Conservation (phyloP, 2,329 filamentous ascomycete species). For the Penicillium sp. region DNA sequence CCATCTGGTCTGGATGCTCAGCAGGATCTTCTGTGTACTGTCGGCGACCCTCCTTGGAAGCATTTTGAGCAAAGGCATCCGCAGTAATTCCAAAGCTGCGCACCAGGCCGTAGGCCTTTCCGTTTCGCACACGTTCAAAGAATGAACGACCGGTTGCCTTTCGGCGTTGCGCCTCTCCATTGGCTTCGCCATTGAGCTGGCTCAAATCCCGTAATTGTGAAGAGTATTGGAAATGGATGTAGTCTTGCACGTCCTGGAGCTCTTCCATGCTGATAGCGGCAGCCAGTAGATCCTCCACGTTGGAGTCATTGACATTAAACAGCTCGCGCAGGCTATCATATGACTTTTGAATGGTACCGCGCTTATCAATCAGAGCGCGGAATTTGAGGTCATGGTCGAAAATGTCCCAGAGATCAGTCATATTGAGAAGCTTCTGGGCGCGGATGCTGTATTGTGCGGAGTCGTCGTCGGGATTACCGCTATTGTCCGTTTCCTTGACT, state of each 20-base stretch:
- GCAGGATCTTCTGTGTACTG: slow-evolving; percentile 82
- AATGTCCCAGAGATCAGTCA: slow-evolving; percentile 93
- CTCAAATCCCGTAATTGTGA: slow-evolving; percentile 79
- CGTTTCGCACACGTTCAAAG: slow-evolving; percentile 80
- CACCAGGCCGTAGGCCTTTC: slow-evolving; percentile 79
- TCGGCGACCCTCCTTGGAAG: slow-evolving; percentile 73
- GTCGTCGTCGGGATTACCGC: slow-evolving; percentile 66
- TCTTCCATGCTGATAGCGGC: slow-evolving; percentile 87
- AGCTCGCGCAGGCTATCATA: slow-evolving; percentile 73
- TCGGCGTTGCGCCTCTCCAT: slow-evolving; percentile 69
- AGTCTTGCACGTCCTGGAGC: slow-evolving; percentile 93
- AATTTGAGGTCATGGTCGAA: slow-evolving; percentile 95
- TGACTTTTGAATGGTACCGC: slow-evolving; percentile 77
- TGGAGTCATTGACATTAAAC: slow-evolving; percentile 66
- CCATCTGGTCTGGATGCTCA: slow-evolving; percentile 79
- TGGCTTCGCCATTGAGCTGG: slow-evolving; percentile 59
- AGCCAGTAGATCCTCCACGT: slow-evolving; percentile 80
- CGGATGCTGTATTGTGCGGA: slow-evolving; percentile 68
- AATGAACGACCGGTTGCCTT: slow-evolving; percentile 79
- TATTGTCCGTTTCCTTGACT: slow-evolving; percentile 66
- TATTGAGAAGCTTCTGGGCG: slow-evolving; percentile 85
- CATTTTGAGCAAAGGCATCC: slow-evolving; percentile 85
- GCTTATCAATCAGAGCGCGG: slow-evolving; percentile 86
- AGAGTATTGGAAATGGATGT: slow-evolving; percentile 91
- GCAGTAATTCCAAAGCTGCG: slow-evolving; percentile 87